Base-by-base conservation (phyloP, 495 filamentous ascomycete species). In the Aspergillus egyptiacus region DNA sequence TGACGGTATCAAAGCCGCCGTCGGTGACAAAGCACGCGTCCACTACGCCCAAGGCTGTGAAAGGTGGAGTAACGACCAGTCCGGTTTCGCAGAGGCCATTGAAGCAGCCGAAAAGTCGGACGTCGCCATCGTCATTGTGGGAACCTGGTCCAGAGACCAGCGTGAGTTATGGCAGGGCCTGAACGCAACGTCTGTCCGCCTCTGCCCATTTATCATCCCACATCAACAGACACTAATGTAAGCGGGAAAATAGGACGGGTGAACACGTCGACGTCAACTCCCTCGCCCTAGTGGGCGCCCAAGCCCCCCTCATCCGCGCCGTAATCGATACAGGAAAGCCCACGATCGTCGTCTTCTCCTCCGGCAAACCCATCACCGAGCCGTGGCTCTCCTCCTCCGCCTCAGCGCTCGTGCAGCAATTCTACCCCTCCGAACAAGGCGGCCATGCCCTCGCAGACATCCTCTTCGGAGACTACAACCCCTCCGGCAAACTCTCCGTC, bases 111-210 rank as follows among this genome's bases (percentile, higher is more conserved):
- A 81, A 52, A 76, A 70, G 23, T 82, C 83, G 3, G 83, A 87
- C 51, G 77, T 86, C 7, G 83, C 85, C 1, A 73, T 87, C 6
- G 82, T 89, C 0, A 70, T 87, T 2, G 83, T 86, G 0, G 84
- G 84, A 33, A 89, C 84, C 23, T 86, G 82, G 84, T 80, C 76
- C n/a, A 74, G 83, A 27, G 84, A 87, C 50, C 83, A 87, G 57
- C 59, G 66, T 22, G 74, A 86, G 54, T 72, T 87, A 3, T 87
- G 83, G 84, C 55, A 67, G 40, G 80, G 82, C 3, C 56, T 85
- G 8, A 87, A 88, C 52, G 83, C 84, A 36, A 80, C 78, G 63
- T 74, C 51, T 53, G 57, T 62, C 38, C 27, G 25, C 27, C n/a
- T 18, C 24, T 18, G 3, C 5, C 24, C 23, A 17, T 18, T 9